Conservation (phyloP, 441 rosid genomes). For the Lepidium campestre region DNA sequence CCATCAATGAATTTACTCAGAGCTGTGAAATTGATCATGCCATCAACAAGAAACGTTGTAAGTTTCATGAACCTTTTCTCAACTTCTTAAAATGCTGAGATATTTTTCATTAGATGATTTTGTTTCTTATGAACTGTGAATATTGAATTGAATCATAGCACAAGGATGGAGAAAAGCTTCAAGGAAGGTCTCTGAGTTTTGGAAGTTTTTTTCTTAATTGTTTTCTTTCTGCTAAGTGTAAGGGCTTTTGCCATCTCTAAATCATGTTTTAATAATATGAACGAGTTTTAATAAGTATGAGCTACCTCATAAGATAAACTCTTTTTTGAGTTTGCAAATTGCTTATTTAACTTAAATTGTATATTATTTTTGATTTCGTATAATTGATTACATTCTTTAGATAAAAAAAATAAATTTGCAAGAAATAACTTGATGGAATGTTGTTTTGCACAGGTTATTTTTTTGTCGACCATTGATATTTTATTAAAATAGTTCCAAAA, state of each 20-base stretch:
- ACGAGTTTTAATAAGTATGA: too few species aligned
- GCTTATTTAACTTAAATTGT: too few species aligned
- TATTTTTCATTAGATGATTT: neutral
- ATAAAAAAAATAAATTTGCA: too few species aligned
- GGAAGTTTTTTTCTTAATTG: neutral
- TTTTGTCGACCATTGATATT: too few species aligned
- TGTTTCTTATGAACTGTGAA: neutral
- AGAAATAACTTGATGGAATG: too few species aligned
- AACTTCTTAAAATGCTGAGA: neutral
- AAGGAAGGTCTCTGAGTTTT: neutral
- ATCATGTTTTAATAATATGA: neutral
- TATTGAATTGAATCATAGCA: conserved; percentile 2
- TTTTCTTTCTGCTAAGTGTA: neutral
- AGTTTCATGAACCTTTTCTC: conserved; percentile 19
- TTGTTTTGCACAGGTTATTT: too few species aligned
- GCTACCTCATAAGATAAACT: too few species aligned
- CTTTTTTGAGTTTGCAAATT: too few species aligned
- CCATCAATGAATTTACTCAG: conserved; percentile 69
- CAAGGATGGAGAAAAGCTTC: conserved; percentile 8
- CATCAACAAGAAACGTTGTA: conserved; percentile 72
- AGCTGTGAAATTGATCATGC: conserved; percentile 97
- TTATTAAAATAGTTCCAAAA: too few species aligned
- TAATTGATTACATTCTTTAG: too few species aligned
- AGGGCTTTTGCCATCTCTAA: neutral
- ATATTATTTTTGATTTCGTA: too few species aligned